Percentiles rank a stretch among this genome's conserved stretches.
Conservation (phyloP, 1,139 yeast species). For the Geotrichum fermentans region DNA sequence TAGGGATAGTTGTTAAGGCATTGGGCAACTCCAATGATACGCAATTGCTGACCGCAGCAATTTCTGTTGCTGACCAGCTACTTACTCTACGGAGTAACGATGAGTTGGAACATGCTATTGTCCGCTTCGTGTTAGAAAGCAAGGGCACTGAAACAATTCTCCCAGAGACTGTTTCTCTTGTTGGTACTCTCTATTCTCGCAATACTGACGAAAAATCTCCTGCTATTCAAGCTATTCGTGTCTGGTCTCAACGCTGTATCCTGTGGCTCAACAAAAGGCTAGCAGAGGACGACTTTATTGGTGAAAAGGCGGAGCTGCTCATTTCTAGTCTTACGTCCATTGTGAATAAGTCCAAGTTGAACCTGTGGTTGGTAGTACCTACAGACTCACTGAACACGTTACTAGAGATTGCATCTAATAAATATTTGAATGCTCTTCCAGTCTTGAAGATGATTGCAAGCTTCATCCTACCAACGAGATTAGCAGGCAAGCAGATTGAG, state of each 20-base stretch:
- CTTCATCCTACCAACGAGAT: slow-evolving; percentile 38
- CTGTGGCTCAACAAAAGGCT: slow-evolving; percentile 31
- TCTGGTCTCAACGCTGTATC: slow-evolving; percentile 25
- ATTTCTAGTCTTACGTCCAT: slow-evolving; percentile 9
- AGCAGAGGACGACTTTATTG: slow-evolving; percentile 25
- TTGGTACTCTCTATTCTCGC: slow-evolving; percentile 11
- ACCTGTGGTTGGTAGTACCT: slow-evolving; percentile 49
- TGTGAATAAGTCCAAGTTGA: slow-evolving; percentile 20
- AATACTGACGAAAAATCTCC: slow-evolving; percentile 1
- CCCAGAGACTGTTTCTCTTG: slow-evolving; percentile 15
- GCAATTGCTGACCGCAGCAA: slow-evolving; percentile 16
- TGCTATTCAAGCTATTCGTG: slow-evolving; percentile 16
- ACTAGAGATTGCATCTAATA: slow-evolving; percentile 55
- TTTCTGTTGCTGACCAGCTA: slow-evolving; percentile 13
- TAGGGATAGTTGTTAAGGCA: slow-evolving; percentile 3
- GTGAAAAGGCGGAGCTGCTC: slow-evolving; percentile 15
- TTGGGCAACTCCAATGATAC: neutral
- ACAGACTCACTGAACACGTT: slow-evolving; percentile 55
- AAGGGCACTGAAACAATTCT: slow-evolving; percentile 17
- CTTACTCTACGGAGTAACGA: neutral
- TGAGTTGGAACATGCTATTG: slow-evolving; percentile 3
- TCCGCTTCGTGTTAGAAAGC: slow-evolving; percentile 12
- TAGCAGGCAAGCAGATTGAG: slow-evolving; percentile 36
- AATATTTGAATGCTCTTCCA: slow-evolving; percentile 45
- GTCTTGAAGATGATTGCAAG: slow-evolving; percentile 46